Conservation (phyloP, 192 early-diverging fungal species). For the Borealophlyctis nickersoniae region DNA sequence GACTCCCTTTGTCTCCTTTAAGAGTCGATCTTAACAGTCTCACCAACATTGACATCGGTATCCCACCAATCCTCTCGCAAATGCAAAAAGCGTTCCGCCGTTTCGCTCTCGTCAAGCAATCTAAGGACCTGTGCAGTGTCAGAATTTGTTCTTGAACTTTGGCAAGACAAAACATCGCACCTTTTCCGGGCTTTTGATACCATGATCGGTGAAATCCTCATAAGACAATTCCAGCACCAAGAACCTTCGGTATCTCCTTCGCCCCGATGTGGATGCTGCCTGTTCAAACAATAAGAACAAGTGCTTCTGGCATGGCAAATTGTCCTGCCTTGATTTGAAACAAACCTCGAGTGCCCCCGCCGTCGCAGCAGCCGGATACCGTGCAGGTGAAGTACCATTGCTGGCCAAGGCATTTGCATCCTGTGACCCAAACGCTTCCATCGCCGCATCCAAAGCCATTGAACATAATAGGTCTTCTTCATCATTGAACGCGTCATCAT, state of each 20-base stretch:
- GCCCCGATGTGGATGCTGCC: neutral
- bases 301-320: constrained; percentile 6
- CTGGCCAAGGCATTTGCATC: neutral
- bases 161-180: constrained; percentile 1
- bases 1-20: too few species aligned
- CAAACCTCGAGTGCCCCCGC: neutral
- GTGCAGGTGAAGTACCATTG: neutral
- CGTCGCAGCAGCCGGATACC: neutral
- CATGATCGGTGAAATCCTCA: constrained; percentile 7
- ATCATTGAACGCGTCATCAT: constrained; percentile 6
- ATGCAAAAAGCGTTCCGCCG: constrained; percentile 30
- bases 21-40: neutral
- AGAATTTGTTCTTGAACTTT: neutral
- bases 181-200: constrained; percentile 13
- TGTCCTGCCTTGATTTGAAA: neutral
- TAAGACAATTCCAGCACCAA: constrained; percentile 35
- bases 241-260: constrained; percentile 30
- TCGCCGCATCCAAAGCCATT: constrained; percentile 26
- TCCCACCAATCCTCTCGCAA: constrained; percentile 71
- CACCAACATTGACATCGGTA: constrained; percentile 48
- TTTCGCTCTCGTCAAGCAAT: constrained; percentile 28
- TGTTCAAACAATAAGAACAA: neutral
- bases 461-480: constrained; percentile 16
- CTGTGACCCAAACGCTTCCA: constrained; percentile 1
- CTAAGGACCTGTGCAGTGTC: constrained; percentile 20